Base-by-base conservation (phyloP, 257 asterid species). In the Solanum virginianum region DNA sequence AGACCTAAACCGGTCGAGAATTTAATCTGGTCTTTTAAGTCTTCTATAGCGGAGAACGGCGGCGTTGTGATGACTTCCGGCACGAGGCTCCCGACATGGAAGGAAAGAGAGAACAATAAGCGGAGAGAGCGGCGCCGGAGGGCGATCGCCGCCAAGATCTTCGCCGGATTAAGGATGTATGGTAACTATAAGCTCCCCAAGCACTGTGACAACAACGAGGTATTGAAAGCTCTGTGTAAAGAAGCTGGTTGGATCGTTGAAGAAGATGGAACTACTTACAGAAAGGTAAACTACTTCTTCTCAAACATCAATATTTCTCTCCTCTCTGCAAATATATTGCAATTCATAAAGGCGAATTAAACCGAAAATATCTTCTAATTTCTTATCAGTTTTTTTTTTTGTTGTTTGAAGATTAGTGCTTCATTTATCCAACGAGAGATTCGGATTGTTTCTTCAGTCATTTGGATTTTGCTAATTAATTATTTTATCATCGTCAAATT, bases 141-240 rank as follows among this genome's bases (percentile, higher is more conserved):
- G 18, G 99, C 99, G 89, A 93, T 93, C 93, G 97, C 98, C 45
- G 96, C 98, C 12, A 95, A 95, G 94, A 94, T 95, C 93, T 95
- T 95, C 87, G 65, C 99, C 82, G 99, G 99, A 18, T 83, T 95
- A 49, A 86, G 98, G 94, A 90, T 91, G 98, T 93, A 94, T 86
- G 99, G 99, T 1, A 95, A 94, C 85, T 95, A 87, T 85, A 92
- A 93, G 93, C 97, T 95, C 14, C 99, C 99, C 8, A 94, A 95
- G 88, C 99, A 95, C 93, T 95, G 99, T 47, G 99, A 95, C 84
- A 95, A 95, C 86, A 95, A 95, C 90, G 99, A 95, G 89, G 99
- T 95, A 32, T 43, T 95, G n/a, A 95, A 95, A 89, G 97, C 98
- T 26, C 94, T 95, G 43, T 95, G 99, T 86, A 90, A 93, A 39